Evolutionary conservation across 129 eudicot genomes (phyloP).

Genomic region (Artemisia argyi): DNA sequence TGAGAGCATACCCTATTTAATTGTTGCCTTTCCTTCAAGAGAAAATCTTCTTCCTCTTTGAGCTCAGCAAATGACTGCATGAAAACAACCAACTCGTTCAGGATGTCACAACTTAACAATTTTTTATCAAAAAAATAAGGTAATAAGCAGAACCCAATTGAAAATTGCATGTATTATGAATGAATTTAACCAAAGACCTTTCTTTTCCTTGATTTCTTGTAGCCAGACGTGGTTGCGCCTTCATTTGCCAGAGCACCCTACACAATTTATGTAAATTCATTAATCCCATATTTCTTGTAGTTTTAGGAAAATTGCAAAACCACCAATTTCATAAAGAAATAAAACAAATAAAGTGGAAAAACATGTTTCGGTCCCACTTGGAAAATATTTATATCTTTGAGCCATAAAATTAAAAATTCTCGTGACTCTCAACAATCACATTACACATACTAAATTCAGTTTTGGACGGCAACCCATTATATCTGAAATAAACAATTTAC

Average conservation of each 20-base stretch:
- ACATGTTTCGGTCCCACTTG: slow-evolving; percentile 22
- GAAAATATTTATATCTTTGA: neutral
- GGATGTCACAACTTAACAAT: neutral
- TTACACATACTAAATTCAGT: slow-evolving; percentile 9
- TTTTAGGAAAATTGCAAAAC: neutral
- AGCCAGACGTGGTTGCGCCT: slow-evolving; percentile 20
- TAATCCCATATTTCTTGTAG: neutral
- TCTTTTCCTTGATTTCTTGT: slow-evolving; percentile 53
- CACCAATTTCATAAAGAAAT: neutral
- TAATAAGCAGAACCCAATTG: too few relatives aligned
- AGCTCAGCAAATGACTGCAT: slow-evolving; percentile 56
- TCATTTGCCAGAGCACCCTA: slow-evolving; percentile 45
- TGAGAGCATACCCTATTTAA: slow-evolving; percentile 46
- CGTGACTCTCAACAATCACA: slow-evolving; percentile 25
- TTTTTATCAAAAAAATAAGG: too few relatives aligned
- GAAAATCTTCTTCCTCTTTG: slow-evolving; percentile 54
- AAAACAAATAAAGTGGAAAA: neutral
- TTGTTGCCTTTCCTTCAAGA: slow-evolving; percentile 52
- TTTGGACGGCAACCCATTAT: neutral
- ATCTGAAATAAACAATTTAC: neutral
- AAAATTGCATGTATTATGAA: neutral
- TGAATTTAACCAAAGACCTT: slow-evolving; percentile 28
- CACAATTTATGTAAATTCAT: neutral
- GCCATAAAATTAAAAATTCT: slow-evolving; percentile 5
- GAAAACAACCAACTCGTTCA: neutral